Conservation (phyloP, 805 yeast genomes). For the Grigorovia transvaalensis region DNA sequence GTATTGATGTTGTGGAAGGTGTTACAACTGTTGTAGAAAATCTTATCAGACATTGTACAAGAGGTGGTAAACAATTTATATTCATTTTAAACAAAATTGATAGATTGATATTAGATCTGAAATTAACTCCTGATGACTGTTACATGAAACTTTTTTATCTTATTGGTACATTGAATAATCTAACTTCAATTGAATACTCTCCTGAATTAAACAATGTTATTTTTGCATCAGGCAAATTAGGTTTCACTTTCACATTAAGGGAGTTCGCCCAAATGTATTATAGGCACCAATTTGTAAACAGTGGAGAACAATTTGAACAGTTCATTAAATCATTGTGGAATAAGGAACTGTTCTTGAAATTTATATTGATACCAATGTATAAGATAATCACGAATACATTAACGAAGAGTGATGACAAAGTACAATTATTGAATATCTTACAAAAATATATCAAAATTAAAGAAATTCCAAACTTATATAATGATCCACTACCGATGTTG, state of each 20-base stretch:
- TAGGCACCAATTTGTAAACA: constrained; percentile 23
- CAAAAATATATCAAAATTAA: background rate
- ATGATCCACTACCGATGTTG: constrained; percentile 51
- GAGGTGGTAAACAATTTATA: constrained; percentile 40
- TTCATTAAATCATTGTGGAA: constrained; percentile 64
- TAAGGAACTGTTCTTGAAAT: constrained; percentile 43
- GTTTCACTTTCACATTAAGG: constrained; percentile 53
- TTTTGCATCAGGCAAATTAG: constrained; percentile 59
- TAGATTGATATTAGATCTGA: constrained; percentile 68
- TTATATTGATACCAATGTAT: constrained; percentile 71
- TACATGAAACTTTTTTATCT: constrained; percentile 53
- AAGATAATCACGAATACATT: constrained; percentile 57
- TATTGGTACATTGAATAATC: constrained; percentile 55
- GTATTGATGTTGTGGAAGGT: constrained; percentile 84
- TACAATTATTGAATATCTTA: background rate
- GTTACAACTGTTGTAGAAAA: constrained; percentile 46
- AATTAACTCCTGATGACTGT: constrained; percentile 64
- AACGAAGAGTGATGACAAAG: constrained; percentile 21
- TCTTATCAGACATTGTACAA: constrained; percentile 43
- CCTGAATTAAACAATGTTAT: constrained; percentile 60
- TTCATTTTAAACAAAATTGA: constrained; percentile 76
- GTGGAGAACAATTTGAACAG: constrained; percentile 24
- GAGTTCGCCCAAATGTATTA: constrained; percentile 52
- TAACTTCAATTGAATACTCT: constrained; percentile 36
- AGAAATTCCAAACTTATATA: background rate